Base-by-base conservation (phyloP, 805 yeast species). In the Candida silvicultrix region DNA sequence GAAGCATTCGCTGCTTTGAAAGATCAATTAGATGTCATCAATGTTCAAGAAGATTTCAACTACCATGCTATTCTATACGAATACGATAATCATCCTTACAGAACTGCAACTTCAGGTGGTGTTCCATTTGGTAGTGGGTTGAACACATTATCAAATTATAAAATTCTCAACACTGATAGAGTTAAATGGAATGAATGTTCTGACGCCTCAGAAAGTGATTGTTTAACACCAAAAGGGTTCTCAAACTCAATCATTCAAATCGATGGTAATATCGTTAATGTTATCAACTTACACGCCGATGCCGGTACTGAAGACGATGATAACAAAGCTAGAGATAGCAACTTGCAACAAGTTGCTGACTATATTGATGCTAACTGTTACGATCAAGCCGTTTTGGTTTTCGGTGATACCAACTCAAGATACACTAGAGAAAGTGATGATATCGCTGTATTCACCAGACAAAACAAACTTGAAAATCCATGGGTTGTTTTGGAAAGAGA, bases 161-260 rank as follows among this genome's bases (percentile, higher is more conserved):
- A 44, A 38, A 43, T 46, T 45, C 23, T 47, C 32, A 41, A 47
- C 29, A 43, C 44, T 11, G 28, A 41, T 22, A 38, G 49, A 35
- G 43, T 44, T 22, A 47, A 47, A 25, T 47, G 49, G 49, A 21
- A 38, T 18, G 35, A 34, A 2, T 47, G 49, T 36, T 47, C 49
- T 4, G 41, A 41, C 34, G 49, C 49, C 14, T 47, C 49, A 11
- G 42, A 41, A 15, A 38, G 18, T 22, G 49, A 47, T 35, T 47
- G 49, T 21, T 38, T 47, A 28, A 47, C 49, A 1, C 49, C 49
- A 38, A 47, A 47, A 38, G 49, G 49, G 14, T 47, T 44, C 49
- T 44, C 49, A 9, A 39, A 38, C 18, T 43, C 44, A 45, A 47
- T 41, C 21, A n/a, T 47, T 20, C 10, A 22, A 29, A 3, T 47